Evolutionary conservation across 1,284 basidiomycete species (phyloP).

Genomic region (Leccinum pallidistipes): DNA sequence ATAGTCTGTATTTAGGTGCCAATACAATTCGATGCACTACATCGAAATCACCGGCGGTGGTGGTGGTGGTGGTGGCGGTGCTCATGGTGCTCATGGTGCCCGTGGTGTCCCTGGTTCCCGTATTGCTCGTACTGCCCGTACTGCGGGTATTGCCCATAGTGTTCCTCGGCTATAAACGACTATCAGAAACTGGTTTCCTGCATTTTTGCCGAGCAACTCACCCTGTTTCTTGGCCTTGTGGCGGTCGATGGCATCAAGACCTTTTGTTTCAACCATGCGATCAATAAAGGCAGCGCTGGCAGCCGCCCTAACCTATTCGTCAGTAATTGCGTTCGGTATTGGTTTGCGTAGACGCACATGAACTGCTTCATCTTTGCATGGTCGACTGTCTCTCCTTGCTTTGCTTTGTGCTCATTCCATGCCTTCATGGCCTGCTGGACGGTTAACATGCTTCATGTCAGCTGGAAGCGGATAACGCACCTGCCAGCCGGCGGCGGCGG

Average conservation of each 20-base stretch:
- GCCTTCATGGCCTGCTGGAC: constrained; percentile 29
- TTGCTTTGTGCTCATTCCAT: constrained; percentile 23
- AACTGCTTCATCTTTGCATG: constrained; percentile 27
- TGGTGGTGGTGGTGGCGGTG: constrained; percentile 4
- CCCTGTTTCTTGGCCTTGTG: constrained; percentile 39
- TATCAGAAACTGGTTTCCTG: neutral
- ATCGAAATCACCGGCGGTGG: neutral
- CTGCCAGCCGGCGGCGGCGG: constrained; percentile 31
- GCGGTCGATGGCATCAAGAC: constrained; percentile 43
- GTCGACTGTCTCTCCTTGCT: constrained; percentile 10
- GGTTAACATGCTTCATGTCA: constrained; percentile 3
- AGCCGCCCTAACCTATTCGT: constrained; percentile 22
- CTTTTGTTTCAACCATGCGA: constrained; percentile 50
- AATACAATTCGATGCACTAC: neutral
- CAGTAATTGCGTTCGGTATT: neutral
- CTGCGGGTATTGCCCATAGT: neutral
- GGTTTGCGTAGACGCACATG: constrained; percentile 16
- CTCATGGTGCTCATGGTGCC: neutral
- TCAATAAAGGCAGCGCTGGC: constrained; percentile 47
- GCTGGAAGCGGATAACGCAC: constrained; percentile 6
- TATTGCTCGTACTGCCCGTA: neutral
- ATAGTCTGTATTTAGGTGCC: neutral
- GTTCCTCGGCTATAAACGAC: constrained; percentile 6
- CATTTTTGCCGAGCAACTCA: neutral
- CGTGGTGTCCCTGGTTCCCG: neutral